phyloP scores from a whole-genome alignment of 1,284 basidiomycete species.

The Volvariella volvacea region DNA sequence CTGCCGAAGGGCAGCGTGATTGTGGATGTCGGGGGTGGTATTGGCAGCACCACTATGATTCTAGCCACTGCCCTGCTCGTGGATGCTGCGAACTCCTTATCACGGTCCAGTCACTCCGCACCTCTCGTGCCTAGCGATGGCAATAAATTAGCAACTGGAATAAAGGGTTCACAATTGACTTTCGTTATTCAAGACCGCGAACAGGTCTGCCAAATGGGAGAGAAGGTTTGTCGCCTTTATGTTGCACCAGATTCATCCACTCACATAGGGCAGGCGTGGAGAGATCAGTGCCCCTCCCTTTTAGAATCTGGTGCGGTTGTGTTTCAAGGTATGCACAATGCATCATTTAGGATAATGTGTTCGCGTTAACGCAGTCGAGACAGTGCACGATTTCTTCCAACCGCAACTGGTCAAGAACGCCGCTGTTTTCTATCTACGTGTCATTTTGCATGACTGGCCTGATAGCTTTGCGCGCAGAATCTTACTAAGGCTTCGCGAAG shows the following conservation, averaged over 20 bases:
- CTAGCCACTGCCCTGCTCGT: constrained; percentile 49
- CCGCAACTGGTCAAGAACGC: constrained; percentile 50
- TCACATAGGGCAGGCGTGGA: constrained; percentile 46
- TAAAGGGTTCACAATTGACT: constrained; percentile 30
- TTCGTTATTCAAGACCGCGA: constrained; percentile 69
- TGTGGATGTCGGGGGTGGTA: constrained; percentile 73
- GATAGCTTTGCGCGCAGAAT: constrained; percentile 50
- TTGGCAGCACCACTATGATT: constrained; percentile 65
- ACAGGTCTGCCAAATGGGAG: constrained; percentile 55
- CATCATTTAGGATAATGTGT: constrained; percentile 1
- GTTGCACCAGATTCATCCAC: too few relatives aligned
- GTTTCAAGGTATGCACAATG: constrained; percentile 44
- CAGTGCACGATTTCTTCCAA: constrained; percentile 68
- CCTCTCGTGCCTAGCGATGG: too few relatives aligned
- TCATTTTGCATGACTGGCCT: constrained; percentile 72
- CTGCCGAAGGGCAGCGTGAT: constrained; percentile 49
- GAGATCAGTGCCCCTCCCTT: constrained; percentile 51
- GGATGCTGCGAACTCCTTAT: constrained; percentile 10
- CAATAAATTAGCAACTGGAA: constrained; percentile 10
- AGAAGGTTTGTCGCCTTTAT: too few relatives aligned
- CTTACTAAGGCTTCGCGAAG: constrained; percentile 43
- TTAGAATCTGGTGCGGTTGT: constrained; percentile 47
- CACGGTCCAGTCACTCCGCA: not conserved
- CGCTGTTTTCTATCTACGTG: constrained; percentile 61
- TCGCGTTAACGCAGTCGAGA: not conserved